These are phyloP conservation scores for Arachis hypogaea DNA, from an alignment of 306 rosid species.

Conservation along the genomic window DNA sequence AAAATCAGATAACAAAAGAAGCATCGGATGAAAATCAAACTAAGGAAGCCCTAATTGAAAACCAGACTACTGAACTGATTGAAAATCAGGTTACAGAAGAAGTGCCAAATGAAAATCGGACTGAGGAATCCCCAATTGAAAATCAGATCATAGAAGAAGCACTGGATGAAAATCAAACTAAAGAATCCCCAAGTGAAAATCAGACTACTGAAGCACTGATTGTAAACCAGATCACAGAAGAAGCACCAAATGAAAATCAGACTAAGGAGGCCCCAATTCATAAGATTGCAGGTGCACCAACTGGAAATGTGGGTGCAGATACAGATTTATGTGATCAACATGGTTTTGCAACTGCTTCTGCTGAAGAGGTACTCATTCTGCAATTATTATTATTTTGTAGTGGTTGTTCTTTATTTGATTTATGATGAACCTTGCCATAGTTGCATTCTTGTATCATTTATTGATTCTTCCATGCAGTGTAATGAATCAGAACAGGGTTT, in stretches of 20 bases:
- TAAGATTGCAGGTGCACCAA: neutral
- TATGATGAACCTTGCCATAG: neutral
- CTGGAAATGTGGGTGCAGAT: neutral
- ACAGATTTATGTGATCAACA: slow-evolving; percentile 30
- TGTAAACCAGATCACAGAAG: neutral
- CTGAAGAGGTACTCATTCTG: slow-evolving; percentile 56
- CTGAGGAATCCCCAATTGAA: neutral
- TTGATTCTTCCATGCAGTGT: slow-evolving; percentile 50
- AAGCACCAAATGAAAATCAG: neutral
- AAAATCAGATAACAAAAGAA: neutral
- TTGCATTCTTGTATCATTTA: neutral
- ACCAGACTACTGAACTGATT: neutral
- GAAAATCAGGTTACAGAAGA: neutral
- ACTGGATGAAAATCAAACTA: neutral
- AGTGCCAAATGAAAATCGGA: neutral
- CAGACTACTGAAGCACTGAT: neutral
- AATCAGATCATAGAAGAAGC: neutral
- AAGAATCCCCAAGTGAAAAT: neutral
- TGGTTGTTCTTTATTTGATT: neutral
- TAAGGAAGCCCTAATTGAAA: neutral
- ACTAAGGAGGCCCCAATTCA: neutral
- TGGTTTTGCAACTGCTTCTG: slow-evolving; percentile 38
- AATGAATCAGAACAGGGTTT: slow-evolving; percentile 48
- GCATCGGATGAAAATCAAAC: neutral
- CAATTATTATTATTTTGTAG: neutral